phyloP scores from a whole-genome alignment of 1,284 basidiomycete species.

The Thelephora terrestris region DNA sequence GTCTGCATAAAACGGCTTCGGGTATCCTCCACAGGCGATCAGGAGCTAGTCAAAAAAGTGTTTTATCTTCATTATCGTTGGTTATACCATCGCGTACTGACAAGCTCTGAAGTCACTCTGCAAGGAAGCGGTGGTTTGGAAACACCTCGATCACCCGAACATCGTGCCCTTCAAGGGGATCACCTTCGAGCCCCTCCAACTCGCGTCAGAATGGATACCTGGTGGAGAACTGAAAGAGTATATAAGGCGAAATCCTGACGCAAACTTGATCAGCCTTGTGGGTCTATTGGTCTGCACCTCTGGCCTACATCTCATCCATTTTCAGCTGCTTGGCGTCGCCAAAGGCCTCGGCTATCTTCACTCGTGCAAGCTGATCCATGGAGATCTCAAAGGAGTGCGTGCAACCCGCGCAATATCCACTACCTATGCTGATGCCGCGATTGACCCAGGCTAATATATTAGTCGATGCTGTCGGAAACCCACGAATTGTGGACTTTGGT shows the following conservation, averaged over 20 bases:
- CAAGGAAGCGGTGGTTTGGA: conserved; percentile 5
- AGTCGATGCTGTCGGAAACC: conserved; percentile 3
- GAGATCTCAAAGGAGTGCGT: background rate
- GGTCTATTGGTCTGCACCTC: background rate
- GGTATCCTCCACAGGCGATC: background rate
- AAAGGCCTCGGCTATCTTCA: too few species aligned
- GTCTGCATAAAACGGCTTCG: background rate
- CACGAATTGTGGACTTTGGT: conserved; percentile 6
- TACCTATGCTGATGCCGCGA: background rate
- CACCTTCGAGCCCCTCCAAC: background rate
- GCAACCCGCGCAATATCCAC: background rate
- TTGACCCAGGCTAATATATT: conserved; percentile 4
- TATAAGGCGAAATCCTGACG: background rate
- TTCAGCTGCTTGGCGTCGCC: conserved; percentile 6
- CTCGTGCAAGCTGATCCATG: too few species aligned
- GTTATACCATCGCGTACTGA: background rate
- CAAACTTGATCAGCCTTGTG: background rate
- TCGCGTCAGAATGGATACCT: background rate
- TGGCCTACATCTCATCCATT: too few species aligned
- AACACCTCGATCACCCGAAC: conserved; percentile 1
- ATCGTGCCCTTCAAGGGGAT: conserved; percentile 3
- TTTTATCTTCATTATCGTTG: background rate
- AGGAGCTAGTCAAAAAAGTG: background rate
- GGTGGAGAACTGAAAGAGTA: background rate
- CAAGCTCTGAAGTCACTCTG: background rate